These are phyloP conservation scores for Fusarium sambucinum DNA, from an alignment of 2,329 filamentous ascomycete genomes.

Conservation along the genomic window DNA sequence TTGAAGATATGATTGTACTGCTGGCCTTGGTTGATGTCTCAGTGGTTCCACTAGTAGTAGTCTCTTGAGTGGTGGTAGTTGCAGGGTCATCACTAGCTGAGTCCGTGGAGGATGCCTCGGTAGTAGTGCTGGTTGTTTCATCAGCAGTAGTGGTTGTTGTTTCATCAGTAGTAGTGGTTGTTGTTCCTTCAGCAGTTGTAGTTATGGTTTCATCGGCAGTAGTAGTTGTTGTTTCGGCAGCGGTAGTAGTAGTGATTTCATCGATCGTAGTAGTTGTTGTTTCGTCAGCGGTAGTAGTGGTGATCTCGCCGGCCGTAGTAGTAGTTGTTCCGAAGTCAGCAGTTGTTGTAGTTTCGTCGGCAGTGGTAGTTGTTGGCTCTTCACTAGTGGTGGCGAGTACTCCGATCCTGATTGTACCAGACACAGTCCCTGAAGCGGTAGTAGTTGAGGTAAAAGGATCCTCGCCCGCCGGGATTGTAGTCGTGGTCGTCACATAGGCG, in stretches of 20 bases:
- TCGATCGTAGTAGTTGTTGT: background rate
- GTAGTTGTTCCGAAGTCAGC: background rate
- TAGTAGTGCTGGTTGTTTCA: background rate
- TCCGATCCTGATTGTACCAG: conserved; percentile 21
- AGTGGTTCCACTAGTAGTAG: background rate
- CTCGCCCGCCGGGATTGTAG: conserved; percentile 1
- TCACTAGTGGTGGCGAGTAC: background rate
- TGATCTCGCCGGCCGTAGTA: background rate
- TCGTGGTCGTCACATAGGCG: conserved; percentile 15
- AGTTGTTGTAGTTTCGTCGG: background rate
- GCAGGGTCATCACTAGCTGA: background rate
- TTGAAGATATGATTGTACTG: background rate
- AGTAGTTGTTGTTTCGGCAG: background rate
- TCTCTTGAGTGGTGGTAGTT: background rate
- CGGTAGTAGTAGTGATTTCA: background rate
- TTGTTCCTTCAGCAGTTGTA: background rate
- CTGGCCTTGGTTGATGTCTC: background rate
- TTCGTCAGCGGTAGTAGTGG: background rate
- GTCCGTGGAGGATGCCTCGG: background rate
- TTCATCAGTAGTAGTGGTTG: background rate
- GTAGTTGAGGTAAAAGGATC: conserved; percentile 16
- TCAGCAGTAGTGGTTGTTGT: background rate
- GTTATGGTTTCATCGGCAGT: background rate
- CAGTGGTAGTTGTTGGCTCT: background rate
- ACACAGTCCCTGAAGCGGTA: conserved; percentile 29